phyloP scores from a whole-genome alignment of 2,329 filamentous ascomycete species.

The Phoma herbarum region DNA sequence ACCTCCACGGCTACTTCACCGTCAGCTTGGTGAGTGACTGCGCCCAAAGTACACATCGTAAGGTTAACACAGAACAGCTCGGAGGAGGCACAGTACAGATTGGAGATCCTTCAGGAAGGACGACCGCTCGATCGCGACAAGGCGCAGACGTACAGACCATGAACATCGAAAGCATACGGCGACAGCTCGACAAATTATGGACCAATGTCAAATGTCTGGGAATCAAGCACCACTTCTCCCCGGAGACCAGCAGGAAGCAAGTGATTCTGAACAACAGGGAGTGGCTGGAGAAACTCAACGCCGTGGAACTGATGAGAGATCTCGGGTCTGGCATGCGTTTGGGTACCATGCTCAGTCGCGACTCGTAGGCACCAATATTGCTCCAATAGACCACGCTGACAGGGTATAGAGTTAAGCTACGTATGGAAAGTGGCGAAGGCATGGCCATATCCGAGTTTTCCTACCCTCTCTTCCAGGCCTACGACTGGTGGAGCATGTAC shows the following conservation, averaged over 20 bases:
- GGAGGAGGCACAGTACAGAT: conserved; percentile 80
- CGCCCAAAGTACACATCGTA: conserved; percentile 12
- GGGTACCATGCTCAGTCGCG: conserved; percentile 85
- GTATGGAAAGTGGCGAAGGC: conserved; percentile 84
- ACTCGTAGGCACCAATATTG: conserved; percentile 70
- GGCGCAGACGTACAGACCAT: conserved; percentile 62
- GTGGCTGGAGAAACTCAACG: conserved; percentile 78
- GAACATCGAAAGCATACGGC: conserved; percentile 74
- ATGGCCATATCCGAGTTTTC: conserved; percentile 95
- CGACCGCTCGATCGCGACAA: conserved; percentile 67
- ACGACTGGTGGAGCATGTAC: conserved; percentile 96
- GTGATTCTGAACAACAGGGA: conserved; percentile 80
- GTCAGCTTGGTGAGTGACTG: conserved; percentile 64
- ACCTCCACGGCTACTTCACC: conserved; percentile 75
- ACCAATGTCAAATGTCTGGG: conserved; percentile 73
- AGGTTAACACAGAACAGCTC: conserved; percentile 55
- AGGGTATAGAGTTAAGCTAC: conserved; percentile 72
- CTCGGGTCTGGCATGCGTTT: conserved; percentile 79
- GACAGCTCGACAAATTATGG: conserved; percentile 77
- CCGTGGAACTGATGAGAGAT: conserved; percentile 78
- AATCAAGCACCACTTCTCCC: conserved; percentile 69
- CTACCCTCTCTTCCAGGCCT: conserved; percentile 92
- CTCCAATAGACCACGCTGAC: conserved; percentile 24
- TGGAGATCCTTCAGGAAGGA: conserved; percentile 78
- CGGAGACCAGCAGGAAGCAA: conserved; percentile 71